Conservation (phyloP, 768 basidiomycete genomes). For the Termitomyces titanicus region DNA sequence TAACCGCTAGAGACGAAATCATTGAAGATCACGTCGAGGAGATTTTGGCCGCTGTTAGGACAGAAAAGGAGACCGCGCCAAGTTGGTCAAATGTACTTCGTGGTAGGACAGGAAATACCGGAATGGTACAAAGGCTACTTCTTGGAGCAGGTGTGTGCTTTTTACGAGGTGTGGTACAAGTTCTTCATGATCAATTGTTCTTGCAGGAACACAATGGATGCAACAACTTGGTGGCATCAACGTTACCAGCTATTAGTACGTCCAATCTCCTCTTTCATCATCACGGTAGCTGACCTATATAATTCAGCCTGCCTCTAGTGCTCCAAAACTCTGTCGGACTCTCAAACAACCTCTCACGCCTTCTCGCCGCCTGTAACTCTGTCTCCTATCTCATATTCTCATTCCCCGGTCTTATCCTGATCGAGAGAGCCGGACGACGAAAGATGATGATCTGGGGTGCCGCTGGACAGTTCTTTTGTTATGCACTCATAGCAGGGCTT, state of each 20-base stretch:
- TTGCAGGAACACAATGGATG: constrained; percentile 46
- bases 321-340: constrained; percentile 49
- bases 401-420: constrained; percentile 40
- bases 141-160: constrained; percentile 36
- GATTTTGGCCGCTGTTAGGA: constrained; percentile 41
- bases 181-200: neutral
- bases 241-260: constrained; percentile 50
- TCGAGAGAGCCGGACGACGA: constrained; percentile 45
- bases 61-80: constrained; percentile 38
- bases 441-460: constrained; percentile 55
- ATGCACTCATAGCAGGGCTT: constrained; percentile 39
- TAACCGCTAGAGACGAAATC: constrained; percentile 29
- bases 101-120: constrained; percentile 39
- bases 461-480: constrained; percentile 45
- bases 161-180: neutral
- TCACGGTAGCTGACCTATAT: neutral
- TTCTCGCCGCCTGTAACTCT: constrained; percentile 50
- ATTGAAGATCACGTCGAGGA: constrained; percentile 36
- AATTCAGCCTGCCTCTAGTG: constrained; percentile 33
- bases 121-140: constrained; percentile 39
- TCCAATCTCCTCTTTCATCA: neutral
- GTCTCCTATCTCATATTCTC: constrained; percentile 47
- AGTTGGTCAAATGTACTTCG: constrained; percentile 38
- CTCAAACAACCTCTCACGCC: constrained; percentile 44
- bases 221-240: constrained; percentile 50